These are phyloP conservation scores for Bimuria novae-zelandiae DNA, from an alignment of 2,329 filamentous ascomycete species.

Conservation along the genomic window DNA sequence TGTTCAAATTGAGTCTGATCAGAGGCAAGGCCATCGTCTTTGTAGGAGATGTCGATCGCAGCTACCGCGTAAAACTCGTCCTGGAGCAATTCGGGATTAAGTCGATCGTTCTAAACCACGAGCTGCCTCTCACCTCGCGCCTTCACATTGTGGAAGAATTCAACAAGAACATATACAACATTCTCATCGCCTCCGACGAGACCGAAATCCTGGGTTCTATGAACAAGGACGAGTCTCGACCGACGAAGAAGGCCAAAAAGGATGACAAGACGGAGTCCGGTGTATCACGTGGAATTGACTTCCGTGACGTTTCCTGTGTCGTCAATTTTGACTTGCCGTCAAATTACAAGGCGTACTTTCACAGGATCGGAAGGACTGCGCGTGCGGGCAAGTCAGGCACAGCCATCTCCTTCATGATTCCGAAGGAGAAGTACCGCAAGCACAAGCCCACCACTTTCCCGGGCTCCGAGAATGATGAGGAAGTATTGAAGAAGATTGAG, in stretches of 20 bases:
- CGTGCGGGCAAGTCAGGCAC: constrained; percentile 90
- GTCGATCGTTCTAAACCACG: constrained; percentile 91
- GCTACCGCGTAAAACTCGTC: constrained; percentile 91
- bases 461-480: constrained; percentile 67
- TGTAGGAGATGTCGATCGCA: constrained; percentile 84
- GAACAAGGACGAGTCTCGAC: constrained; percentile 46
- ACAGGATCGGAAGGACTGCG: constrained; percentile 91
- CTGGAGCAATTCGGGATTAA: constrained; percentile 96
- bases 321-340: constrained; percentile 90
- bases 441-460: constrained; percentile 83
- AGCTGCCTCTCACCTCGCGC: constrained; percentile 88
- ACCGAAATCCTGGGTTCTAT: constrained; percentile 76
- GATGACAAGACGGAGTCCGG: constrained; percentile 85
- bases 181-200: constrained; percentile 95
- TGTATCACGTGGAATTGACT: constrained; percentile 95
- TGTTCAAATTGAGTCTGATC: constrained; percentile 92
- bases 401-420: constrained; percentile 93
- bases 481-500: constrained; percentile 77
- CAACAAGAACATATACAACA: constrained; percentile 95
- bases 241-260: constrained; percentile 62
- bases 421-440: constrained; percentile 79
- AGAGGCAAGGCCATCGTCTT: constrained; percentile 90
- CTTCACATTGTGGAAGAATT: constrained; percentile 97
- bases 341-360: constrained; percentile 90
- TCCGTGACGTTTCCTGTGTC: constrained; percentile 66